Evolutionary conservation across 495 filamentous ascomycete genomes (phyloP).

Genomic region (Xylaria sp.): DNA sequence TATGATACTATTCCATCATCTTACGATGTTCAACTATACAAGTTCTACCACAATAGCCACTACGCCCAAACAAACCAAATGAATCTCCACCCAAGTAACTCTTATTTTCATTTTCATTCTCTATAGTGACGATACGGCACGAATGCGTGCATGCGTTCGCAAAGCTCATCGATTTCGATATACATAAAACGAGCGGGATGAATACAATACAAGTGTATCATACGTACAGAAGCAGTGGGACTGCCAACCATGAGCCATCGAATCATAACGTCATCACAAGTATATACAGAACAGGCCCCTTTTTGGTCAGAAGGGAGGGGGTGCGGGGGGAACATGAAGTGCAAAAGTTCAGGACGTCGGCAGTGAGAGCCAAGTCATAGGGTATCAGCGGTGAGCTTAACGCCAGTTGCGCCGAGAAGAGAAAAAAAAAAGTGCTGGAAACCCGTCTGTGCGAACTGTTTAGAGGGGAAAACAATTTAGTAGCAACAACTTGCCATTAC

Average conservation of each 20-base stretch:
- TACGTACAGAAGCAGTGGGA: not conserved
- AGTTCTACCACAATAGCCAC: too few species aligned
- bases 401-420: slow-evolving; percentile 3
- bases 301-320: not conserved
- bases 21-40: too few species aligned
- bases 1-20: too few species aligned
- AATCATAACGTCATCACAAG: slow-evolving; percentile 25
- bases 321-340: too few species aligned
- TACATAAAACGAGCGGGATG: slow-evolving; percentile 11
- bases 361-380: not conserved
- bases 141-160: not conserved
- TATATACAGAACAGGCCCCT: slow-evolving; percentile 20
- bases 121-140: not conserved
- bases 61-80: not conserved
- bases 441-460: not conserved
- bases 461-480: not conserved
- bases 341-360: not conserved
- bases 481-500: not conserved
- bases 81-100: not conserved
- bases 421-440: not conserved
- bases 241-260: not conserved
- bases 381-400: slow-evolving; percentile 15
- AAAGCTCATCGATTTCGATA: not conserved
- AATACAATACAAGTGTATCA: slow-evolving; percentile 10
- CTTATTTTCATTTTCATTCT: not conserved